Evolutionary conservation across 495 filamentous ascomycete genomes (phyloP).

Genomic region (Oidiodendron maius): DNA sequence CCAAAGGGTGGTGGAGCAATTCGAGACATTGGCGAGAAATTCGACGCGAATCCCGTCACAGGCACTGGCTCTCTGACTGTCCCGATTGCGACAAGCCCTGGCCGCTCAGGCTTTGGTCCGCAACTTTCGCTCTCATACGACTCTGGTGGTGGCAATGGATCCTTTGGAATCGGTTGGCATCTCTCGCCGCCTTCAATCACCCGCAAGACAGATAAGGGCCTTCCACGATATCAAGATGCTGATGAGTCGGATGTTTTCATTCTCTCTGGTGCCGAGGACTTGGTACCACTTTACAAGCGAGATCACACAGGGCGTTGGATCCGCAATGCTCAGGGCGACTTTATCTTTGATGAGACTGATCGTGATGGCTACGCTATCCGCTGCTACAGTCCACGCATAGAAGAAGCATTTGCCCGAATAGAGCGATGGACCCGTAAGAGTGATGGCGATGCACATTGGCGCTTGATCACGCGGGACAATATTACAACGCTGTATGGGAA

Average conservation of each 20-base stretch:
- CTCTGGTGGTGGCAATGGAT: slow-evolving; percentile 26
- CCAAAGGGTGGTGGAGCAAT: slow-evolving; percentile 1
- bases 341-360: neutral
- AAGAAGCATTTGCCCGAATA: slow-evolving; percentile 13
- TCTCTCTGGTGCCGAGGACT: slow-evolving; percentile 18
- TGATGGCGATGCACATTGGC: slow-evolving; percentile 15
- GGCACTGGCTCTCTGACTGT: neutral
- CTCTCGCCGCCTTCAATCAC: slow-evolving; percentile 12
- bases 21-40: slow-evolving; percentile 3
- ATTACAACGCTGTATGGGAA: neutral
- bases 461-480: slow-evolving; percentile 8
- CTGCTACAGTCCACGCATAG: slow-evolving; percentile 4
- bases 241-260: slow-evolving; percentile 20
- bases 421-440: slow-evolving; percentile 17
- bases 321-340: neutral
- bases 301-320: neutral
- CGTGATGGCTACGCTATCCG: slow-evolving; percentile 7
- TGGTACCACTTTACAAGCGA: slow-evolving; percentile 15
- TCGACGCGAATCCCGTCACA: neutral
- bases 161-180: slow-evolving; percentile 32
- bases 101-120: neutral
- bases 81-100: slow-evolving; percentile 1
- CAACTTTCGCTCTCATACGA: slow-evolving; percentile 22
- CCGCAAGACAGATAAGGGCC: slow-evolving; percentile 22
- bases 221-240: slow-evolving; percentile 23